Conservation (phyloP, 345 rosid species). For the Aquilaria sinensis region DNA sequence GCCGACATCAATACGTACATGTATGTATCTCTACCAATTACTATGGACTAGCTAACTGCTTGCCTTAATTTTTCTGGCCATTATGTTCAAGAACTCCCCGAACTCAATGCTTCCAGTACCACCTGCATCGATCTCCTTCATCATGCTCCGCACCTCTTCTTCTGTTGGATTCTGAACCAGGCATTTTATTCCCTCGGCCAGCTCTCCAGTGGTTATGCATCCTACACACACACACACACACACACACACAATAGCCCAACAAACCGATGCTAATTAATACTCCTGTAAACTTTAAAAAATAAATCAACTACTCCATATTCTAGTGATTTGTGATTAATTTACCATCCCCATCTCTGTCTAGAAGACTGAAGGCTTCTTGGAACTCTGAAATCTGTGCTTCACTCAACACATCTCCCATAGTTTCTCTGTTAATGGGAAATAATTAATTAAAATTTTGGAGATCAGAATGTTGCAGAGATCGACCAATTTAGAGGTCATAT, state of each 20-base stretch:
- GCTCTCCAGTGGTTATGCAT: slow-evolving; percentile 52
- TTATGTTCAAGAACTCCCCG: slow-evolving; percentile 63
- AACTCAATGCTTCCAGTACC: slow-evolving; percentile 62
- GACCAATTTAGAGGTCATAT: no score
- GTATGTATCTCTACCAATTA: no score
- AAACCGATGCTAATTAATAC: not conserved
- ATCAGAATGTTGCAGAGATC: no score
- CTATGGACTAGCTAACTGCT: not conserved
- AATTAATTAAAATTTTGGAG: not conserved
- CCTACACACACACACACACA: slow-evolving; percentile 23
- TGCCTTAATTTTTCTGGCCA: slow-evolving; percentile 70
- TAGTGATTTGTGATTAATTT: not conserved
- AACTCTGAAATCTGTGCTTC: slow-evolving; percentile 50
- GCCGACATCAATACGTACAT: no score
- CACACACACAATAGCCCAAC: not conserved
- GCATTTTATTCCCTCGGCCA: slow-evolving; percentile 45
- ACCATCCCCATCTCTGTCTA: slow-evolving; percentile 89
- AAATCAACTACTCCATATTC: not conserved
- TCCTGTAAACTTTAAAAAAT: not conserved
- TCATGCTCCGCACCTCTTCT: slow-evolving; percentile 59
- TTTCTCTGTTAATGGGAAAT: not conserved
- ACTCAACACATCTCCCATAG: slow-evolving; percentile 31
- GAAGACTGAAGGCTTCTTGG: slow-evolving; percentile 56
- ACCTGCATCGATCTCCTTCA: slow-evolving; percentile 46
- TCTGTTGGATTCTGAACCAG: slow-evolving; percentile 49